Base-by-base conservation (phyloP, 1,284 basidiomycete species). In the Austroboletus sp. region DNA sequence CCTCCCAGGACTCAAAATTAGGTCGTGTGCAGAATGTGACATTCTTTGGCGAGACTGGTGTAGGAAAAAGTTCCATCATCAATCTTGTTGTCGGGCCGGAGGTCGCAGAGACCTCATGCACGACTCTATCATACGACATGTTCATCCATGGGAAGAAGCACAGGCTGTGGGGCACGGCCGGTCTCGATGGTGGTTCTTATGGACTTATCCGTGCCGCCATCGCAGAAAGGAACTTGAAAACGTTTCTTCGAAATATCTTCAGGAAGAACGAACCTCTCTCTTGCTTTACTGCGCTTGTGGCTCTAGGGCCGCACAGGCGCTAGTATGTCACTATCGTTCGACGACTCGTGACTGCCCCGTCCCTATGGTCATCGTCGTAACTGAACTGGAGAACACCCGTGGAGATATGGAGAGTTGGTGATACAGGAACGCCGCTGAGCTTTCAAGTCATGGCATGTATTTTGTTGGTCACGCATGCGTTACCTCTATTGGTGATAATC, bases 321-420 rank as follows among this genome's bases (percentile, higher is more conserved):
- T 63, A 29, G 47, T 56, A 16, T 54, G 53, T 27, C 67, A 69
- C 46, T 66, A 69, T 43, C 50, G 51, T 32, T 49, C 43, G 1
- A 46, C 40, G 13, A 46, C 50, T 3, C 53, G 45, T 13, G 34
- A 49, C 10, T 46, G 23, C 6, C 32, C 45, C 12, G 51, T 57
- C 23, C 65, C 65, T 1, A 55, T 68, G 41, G 58, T 53, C 35
- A 42, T 67, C 17, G 49, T 68, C 19, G 52, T 64, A 12, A 69
- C 65, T 11, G 63, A 61, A 15, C 50, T 69, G 36, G 66, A 66
- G 47, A 56, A 67, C 12, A 27, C 49, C 10, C 44, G 49, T 25
- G 55, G 45, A 37, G 62, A 61, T 1, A 67, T 68, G 66, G 65
- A 67, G 25, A 33, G 44, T 21, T 66, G 64, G 67, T 69, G 67